Conservation (phyloP, 2,329 filamentous ascomycete genomes). For the Scorias spongiosa region DNA sequence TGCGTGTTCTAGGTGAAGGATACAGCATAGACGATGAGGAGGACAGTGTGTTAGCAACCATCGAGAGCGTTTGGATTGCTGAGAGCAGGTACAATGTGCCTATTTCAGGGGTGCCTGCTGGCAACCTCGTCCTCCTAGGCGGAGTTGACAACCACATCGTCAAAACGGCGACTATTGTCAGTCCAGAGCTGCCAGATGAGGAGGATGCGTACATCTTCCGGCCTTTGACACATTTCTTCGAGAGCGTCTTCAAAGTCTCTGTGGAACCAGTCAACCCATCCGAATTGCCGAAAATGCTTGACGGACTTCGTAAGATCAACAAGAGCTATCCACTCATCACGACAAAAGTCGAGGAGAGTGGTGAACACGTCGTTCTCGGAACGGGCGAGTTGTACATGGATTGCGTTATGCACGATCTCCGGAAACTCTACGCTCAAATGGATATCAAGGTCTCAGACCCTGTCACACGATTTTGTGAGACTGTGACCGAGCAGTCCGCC, state of each 20-base stretch:
- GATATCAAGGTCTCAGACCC: slow-evolving; percentile 98
- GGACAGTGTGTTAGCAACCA: slow-evolving; percentile 80
- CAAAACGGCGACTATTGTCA: slow-evolving; percentile 85
- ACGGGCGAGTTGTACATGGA: slow-evolving; percentile 99
- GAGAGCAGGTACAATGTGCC: slow-evolving; percentile 89
- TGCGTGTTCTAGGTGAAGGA: slow-evolving; percentile 84
- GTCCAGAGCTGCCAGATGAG: slow-evolving; percentile 63
- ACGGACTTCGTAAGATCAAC: slow-evolving; percentile 90
- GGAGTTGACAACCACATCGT: slow-evolving; percentile 97
- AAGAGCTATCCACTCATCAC: slow-evolving; percentile 93
- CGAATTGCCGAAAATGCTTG: slow-evolving; percentile 95
- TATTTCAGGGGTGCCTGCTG: slow-evolving; percentile 81
- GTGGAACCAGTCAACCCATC: slow-evolving; percentile 97
- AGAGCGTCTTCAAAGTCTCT: slow-evolving; percentile 94
- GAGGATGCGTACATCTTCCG: slow-evolving; percentile 94
- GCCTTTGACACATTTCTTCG: slow-evolving; percentile 84
- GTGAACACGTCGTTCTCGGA: slow-evolving; percentile 86
- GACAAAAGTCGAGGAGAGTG: slow-evolving; percentile 95
- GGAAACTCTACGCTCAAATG: slow-evolving; percentile 93
- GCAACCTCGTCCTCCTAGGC: slow-evolving; percentile 80
- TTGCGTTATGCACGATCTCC: slow-evolving; percentile 88
- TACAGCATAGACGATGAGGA: slow-evolving; percentile 97
- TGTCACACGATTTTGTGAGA: slow-evolving; percentile 94
- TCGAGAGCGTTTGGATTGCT: slow-evolving; percentile 75
- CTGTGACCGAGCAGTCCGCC: slow-evolving; percentile 88